Base-by-base conservation (phyloP, 768 basidiomycete genomes). In the Omphalotus guepiniiformis region DNA sequence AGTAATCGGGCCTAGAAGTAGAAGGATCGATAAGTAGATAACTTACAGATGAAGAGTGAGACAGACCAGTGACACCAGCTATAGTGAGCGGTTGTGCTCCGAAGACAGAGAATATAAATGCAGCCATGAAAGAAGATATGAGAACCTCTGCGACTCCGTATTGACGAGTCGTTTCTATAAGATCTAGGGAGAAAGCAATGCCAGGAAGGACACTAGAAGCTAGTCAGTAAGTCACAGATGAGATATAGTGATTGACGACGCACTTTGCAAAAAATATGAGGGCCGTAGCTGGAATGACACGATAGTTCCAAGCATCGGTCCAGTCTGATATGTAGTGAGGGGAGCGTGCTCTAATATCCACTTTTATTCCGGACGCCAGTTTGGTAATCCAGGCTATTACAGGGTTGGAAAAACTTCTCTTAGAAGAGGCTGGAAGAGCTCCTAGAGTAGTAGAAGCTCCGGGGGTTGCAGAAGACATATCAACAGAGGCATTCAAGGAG, bases 71-170 rank as follows among this genome's bases (percentile, higher is more conserved):
- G 1, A 95, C 93, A 4, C 94, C 94, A 2, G 89, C 88, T 36
- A 96, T 93, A 36, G 89, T 88, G 2, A 96, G 72, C 1, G 94
- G 94, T 60, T 97, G 94, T 12, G 87, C 91, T 2, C 90, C 88
- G 45, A 96, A 80, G 32, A 93, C 66, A 0, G 91, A 87, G 56
- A 94, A 93, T 16, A 92, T 71, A 58, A 90, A 87, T 0, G 93
- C 88, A 1, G 91, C 87, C 82, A 95, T 86, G 66, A 93, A 94
- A 0, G 89, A 86, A 2, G 84, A 79, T 6, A 88, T 55, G 0
- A 95, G 69, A 5, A 93, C 88, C 63, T 96, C 94, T 1, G 88
- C 72, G 12, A 96, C 89, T 2, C 93, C 93, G 65, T 96, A 95
- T 57, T 91, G 78, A 19, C 81, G 75, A 1, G 92, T 93, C 0